Conservation (phyloP, 352 stramenopile genomes). For the Phytophthora brassicae region DNA sequence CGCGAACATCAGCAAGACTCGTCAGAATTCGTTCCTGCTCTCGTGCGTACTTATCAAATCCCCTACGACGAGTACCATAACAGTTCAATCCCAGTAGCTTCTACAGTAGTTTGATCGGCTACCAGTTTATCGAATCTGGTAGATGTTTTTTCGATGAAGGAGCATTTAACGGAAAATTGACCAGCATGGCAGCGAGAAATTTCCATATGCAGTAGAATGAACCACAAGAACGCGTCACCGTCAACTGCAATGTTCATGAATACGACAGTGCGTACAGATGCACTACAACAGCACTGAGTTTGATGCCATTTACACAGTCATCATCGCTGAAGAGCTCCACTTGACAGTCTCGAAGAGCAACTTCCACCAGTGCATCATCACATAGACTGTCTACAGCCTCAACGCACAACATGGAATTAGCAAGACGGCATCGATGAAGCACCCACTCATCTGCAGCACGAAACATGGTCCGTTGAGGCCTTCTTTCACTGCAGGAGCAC, state of each 20-base stretch:
- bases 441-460: constrained; percentile 41
- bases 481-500: constrained; percentile 45
- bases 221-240: constrained; percentile 57
- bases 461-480: constrained; percentile 39
- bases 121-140: constrained; percentile 36
- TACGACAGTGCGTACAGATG: constrained; percentile 24
- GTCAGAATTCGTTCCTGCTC: constrained; percentile 23
- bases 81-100: constrained; percentile 37
- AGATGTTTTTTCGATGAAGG: constrained; percentile 14
- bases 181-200: constrained; percentile 26
- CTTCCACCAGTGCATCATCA: constrained; percentile 20
- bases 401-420: constrained; percentile 42
- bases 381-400: constrained; percentile 13
- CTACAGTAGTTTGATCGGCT: constrained; percentile 26
- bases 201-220: constrained; percentile 55
- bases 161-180: constrained; percentile 19
- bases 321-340: constrained; percentile 52
- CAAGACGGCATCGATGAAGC: constrained; percentile 33
- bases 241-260: constrained; percentile 50
- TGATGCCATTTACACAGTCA: constrained; percentile 51
- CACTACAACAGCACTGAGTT: constrained; percentile 32
- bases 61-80: constrained; percentile 40
- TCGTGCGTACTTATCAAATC: constrained; percentile 41
- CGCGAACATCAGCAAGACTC: constrained; percentile 14
- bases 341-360: constrained; percentile 48